phyloP scores from a whole-genome alignment of 2,329 filamentous ascomycete genomes.

The Stagonosporopsis cucurbitacearum region DNA sequence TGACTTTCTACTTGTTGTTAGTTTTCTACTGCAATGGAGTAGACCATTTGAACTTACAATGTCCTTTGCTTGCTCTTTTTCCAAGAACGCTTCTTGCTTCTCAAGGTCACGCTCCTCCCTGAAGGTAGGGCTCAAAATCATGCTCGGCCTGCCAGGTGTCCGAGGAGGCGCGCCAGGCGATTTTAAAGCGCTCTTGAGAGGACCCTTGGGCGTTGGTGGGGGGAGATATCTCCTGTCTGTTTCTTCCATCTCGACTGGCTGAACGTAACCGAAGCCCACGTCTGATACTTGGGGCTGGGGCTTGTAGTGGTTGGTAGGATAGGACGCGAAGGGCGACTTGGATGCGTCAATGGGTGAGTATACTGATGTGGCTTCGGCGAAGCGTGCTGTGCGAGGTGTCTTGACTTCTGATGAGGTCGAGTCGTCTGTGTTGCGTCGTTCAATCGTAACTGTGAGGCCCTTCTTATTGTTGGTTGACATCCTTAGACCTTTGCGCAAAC shows the following conservation, averaged over 20 bases:
- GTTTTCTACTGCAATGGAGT: constrained; percentile 2
- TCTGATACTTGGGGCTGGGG: constrained; percentile 78
- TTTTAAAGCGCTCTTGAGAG: constrained; percentile 89
- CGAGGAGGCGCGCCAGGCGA: constrained; percentile 79
- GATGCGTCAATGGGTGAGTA: constrained; percentile 74
- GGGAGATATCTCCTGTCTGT: constrained; percentile 54
- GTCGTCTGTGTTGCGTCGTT: constrained; percentile 50
- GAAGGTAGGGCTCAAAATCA: constrained; percentile 90
- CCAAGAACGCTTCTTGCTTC: constrained; percentile 79
- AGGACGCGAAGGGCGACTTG: constrained; percentile 54
- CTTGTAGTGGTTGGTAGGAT: constrained; percentile 62
- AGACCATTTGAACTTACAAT: constrained; percentile 67
- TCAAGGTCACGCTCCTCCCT: constrained; percentile 85
- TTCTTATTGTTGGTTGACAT: constrained; percentile 57
- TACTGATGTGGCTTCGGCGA: constrained; percentile 80
- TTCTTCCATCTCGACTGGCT: constrained; percentile 61
- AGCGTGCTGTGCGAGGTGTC: constrained; percentile 75
- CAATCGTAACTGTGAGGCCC: constrained; percentile 49
- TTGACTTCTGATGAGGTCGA: constrained; percentile 59
- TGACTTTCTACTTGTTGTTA: constrained; percentile 76
- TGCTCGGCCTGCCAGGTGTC: constrained; percentile 63
- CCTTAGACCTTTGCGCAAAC: constrained; percentile 45
- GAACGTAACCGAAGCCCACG: constrained; percentile 91
- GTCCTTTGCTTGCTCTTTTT: constrained; percentile 86
- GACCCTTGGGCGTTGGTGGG: constrained; percentile 71